These are phyloP conservation scores for Diaporthe citriasiana DNA, from an alignment of 2,329 filamentous ascomycete species.

Conservation along the genomic window DNA sequence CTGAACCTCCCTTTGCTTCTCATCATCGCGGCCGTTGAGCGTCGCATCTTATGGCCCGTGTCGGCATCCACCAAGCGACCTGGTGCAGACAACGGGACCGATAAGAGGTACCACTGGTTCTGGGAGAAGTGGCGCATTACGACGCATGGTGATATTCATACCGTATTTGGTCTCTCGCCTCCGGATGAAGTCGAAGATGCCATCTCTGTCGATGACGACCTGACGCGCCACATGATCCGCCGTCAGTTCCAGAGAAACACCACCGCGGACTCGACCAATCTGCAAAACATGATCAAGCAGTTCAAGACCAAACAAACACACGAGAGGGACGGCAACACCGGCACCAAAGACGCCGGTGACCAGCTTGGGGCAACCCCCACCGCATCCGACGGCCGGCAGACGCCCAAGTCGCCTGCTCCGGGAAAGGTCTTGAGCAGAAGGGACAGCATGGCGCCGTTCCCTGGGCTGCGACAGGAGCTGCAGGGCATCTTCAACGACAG, in stretches of 20 bases:
- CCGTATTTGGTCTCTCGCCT: slow-evolving; percentile 80
- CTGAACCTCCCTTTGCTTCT: slow-evolving; percentile 83
- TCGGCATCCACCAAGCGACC: slow-evolving; percentile 41
- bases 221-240: slow-evolving; percentile 70
- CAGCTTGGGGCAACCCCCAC: slow-evolving; percentile 22
- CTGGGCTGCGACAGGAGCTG: slow-evolving; percentile 65
- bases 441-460: slow-evolving; percentile 69
- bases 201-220: slow-evolving; percentile 71
- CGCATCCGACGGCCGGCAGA: slow-evolving; percentile 32
- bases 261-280: slow-evolving; percentile 52
- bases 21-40: slow-evolving; percentile 78
- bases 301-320: slow-evolving; percentile 41
- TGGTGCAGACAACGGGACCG: background rate
- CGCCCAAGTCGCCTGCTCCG: slow-evolving; percentile 43
- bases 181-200: slow-evolving; percentile 72
- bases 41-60: slow-evolving; percentile 74
- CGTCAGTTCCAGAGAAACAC: slow-evolving; percentile 66
- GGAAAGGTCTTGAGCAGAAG: slow-evolving; percentile 51
- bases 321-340: slow-evolving; percentile 13
- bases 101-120: slow-evolving; percentile 61
- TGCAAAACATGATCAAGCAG: slow-evolving; percentile 35
- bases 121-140: slow-evolving; percentile 79
- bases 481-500: slow-evolving; percentile 63
- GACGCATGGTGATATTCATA: slow-evolving; percentile 78
- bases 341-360: slow-evolving; percentile 32